These are phyloP conservation scores for Sclerotinia minor DNA, from an alignment of 2,329 filamentous ascomycete genomes.

Conservation along the genomic window DNA sequence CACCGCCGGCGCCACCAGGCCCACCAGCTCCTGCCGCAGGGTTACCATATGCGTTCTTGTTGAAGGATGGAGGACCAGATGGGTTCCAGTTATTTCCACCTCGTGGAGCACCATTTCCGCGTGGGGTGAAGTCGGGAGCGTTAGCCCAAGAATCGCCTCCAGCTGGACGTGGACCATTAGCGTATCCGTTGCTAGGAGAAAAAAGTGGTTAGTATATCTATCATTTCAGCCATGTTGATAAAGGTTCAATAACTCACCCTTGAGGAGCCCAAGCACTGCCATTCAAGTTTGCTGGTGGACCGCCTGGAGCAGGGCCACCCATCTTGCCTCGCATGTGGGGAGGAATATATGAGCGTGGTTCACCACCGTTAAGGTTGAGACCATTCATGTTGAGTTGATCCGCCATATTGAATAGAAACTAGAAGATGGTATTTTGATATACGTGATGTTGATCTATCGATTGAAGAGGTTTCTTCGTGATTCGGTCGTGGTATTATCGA, in stretches of 20 bases:
- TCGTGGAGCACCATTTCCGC: constrained; percentile 37
- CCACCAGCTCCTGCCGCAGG: constrained; percentile 41
- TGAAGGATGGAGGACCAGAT: constrained; percentile 39
- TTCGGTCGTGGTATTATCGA: constrained; percentile 26
- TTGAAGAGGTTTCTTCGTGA: constrained; percentile 12
- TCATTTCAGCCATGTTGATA: background rate
- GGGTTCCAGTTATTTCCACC: constrained; percentile 45
- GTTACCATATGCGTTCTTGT: constrained; percentile 60
- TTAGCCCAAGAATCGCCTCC: constrained; percentile 42
- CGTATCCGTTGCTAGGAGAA: constrained; percentile 50
- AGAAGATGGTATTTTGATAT: constrained; percentile 23
- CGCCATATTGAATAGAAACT: constrained; percentile 61
- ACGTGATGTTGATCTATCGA: constrained; percentile 26
- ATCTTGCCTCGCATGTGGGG: constrained; percentile 73
- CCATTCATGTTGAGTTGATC: constrained; percentile 82
- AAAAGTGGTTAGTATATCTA: constrained; percentile 30
- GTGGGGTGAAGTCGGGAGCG: constrained; percentile 44
- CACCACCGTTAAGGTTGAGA: constrained; percentile 60
- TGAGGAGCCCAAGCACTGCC: constrained; percentile 60
- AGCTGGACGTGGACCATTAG: constrained; percentile 38
- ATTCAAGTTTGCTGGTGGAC: constrained; percentile 49
- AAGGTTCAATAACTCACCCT: constrained; percentile 49
- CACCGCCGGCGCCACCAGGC: background rate
- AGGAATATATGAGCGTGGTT: constrained; percentile 75
- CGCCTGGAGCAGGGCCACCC: constrained; percentile 38